Base-by-base conservation (phyloP, 768 basidiomycete genomes). In the Thelephora ganbajun region DNA sequence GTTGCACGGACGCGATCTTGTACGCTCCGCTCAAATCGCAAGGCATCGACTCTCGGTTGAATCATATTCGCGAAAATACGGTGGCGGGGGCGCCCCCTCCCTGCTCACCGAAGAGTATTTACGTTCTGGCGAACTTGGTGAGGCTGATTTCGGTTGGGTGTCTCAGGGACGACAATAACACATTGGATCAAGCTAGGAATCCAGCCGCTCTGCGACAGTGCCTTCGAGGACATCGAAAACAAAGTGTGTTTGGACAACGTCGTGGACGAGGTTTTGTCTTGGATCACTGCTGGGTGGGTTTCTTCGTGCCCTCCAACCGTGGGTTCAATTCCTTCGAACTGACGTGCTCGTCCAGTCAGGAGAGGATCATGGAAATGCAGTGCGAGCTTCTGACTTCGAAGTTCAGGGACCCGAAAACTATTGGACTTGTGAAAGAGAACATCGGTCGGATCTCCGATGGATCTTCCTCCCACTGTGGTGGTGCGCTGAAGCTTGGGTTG, bases 81-180 rank as follows among this genome's bases (percentile, higher is more conserved):
- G 41, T 48, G 3, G 52, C 50, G 5, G 16, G 1, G 16, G 39
- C 16, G 14, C 39, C 39, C 18, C 11, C 18, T 9, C 37, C 48
- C 3, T 56, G 55, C 39, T 61, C 59, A 1, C 55, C 58, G 2
- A 60, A 60, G 41, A 58, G 57, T 3, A 55, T 60, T 50, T 60
- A 60, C 37, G 52, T 51, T 13, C 49, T 60, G 12, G 55, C 59
- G 2, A 48, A 58, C 39, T 50, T 46, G 46, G 59, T 22, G 12
- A 41, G 39, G 14, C 14, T 14, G 3, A 9, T 11, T 18, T 11
- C 14, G 11, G 1, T 4, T 14, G 18, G 16, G 11, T 14, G 14
- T 14, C 22, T 22, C 9, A 4, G 6, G 16, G 2, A 18, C 14
- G 39, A 14, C 11, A 6, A 5, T 39, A n/a, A 16, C n/a, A 3